These are phyloP conservation scores for Xylaria sp. DNA, from an alignment of 2,329 filamentous ascomycete species.

Conservation along the genomic window DNA sequence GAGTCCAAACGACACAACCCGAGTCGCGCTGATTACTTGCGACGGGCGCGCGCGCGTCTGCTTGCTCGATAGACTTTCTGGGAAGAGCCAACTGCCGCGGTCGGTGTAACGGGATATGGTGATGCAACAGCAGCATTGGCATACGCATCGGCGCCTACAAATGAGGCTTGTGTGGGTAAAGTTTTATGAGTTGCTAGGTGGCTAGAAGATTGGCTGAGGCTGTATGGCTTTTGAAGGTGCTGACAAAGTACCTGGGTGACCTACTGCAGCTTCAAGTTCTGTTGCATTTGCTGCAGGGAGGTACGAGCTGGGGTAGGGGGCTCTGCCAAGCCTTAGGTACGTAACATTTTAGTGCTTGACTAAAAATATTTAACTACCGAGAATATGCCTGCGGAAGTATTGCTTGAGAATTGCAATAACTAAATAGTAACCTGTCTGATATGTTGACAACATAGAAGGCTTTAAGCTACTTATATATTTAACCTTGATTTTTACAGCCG, in stretches of 20 bases:
- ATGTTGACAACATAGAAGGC: too few relatives aligned
- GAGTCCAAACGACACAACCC: conserved; percentile 10
- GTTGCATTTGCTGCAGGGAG: too few relatives aligned
- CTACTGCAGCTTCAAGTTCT: not conserved
- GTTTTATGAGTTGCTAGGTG: not conserved
- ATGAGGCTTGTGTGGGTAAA: not conserved
- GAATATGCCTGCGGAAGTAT: too few relatives aligned
- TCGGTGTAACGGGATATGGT: not conserved
- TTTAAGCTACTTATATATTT: too few relatives aligned
- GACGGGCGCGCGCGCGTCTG: not conserved
- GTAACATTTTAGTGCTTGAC: too few relatives aligned
- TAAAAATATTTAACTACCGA: too few relatives aligned
- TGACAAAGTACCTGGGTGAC: not conserved
- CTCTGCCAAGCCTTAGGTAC: too few relatives aligned
- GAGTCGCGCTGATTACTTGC: conserved; percentile 1
- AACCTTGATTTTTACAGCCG: too few relatives aligned
- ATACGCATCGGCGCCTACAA: not conserved
- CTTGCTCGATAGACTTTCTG: not conserved
- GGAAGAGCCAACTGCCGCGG: not conserved
- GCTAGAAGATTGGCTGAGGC: not conserved
- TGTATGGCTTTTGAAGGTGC: not conserved
- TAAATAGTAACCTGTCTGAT: too few relatives aligned
- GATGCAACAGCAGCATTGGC: conserved; percentile 9
- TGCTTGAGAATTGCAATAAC: too few relatives aligned
- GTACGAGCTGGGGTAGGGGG: too few relatives aligned